Evolutionary conservation across 2,329 filamentous ascomycete species (phyloP), one percentile per base, ranked within the genome.

Genomic region (Trichoderma sp.): DNA sequence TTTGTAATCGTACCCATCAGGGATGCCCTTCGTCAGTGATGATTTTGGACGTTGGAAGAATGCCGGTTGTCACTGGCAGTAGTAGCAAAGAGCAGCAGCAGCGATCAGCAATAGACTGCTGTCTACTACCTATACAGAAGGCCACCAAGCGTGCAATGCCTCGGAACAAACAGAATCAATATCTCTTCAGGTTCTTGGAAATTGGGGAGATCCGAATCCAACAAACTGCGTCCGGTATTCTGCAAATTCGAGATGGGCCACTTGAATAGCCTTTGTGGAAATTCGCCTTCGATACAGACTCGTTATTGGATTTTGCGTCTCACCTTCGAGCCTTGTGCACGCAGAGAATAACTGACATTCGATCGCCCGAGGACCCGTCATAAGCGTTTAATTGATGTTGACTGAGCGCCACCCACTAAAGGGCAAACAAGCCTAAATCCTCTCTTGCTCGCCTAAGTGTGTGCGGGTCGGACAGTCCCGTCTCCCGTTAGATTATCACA

Each of bases 391-490:
- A 10, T 32, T 56, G 13, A 14, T n/a, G 32, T 10, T 30, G 61
- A 46, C 28, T n/a, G 14, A 49, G 39, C 37, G 63, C 37, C 54
- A 49, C 37, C 37, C n/a, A 59, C 63, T 49, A 43, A 28, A 43
- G 39, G 39, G 37, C 32, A 56, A 51, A 49, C 37, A 32, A 63
- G 43, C 39, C 52, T 51, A 66, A 51, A 59, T 34, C 21, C 54
- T 34, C 54, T 37, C 34, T 39, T 51, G 21, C 37, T 58, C 54
- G 64, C 54, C 64, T 66, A 66, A 59, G 54, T 39, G 49, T 32
- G 39, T 32, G 39, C 64, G 54, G 63, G 37, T 16, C 64, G 64
- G 39, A n/a, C 64, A 66, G 54, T 66, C 54, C 64, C 64, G 64
- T 32, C 37, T 51, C 37, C 39, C 64, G 52, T 34, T 32, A 7